A percentile compares a stretch with the other conserved stretches of the same genome.
Evolutionary conservation across 257 asterid genomes (phyloP).

Genomic region (Ilex asprella): DNA sequence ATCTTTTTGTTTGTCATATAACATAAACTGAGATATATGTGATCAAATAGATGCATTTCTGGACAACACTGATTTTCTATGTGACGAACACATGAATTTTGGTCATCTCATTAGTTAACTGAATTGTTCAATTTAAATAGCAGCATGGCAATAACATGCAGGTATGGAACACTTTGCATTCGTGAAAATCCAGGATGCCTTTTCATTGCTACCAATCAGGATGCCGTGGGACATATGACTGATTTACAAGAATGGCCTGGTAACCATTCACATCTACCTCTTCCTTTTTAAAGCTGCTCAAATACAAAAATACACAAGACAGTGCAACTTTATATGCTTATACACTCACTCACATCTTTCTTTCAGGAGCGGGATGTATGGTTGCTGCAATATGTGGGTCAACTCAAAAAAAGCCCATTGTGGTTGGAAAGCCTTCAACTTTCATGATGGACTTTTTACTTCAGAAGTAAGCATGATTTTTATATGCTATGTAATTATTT

Average conservation of each 20-base stretch:
- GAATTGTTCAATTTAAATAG: neutral
- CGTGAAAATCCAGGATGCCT: conserved; percentile 98
- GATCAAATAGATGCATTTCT: no score
- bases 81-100: no score
- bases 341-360: conserved; percentile 1
- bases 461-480: conserved; percentile 41
- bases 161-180: conserved; percentile 90
- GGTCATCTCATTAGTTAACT: neutral
- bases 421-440: conserved; percentile 93
- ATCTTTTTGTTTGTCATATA: no score
- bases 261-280: conserved; percentile 9
- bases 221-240: conserved; percentile 79
- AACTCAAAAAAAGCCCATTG: conserved; percentile 71
- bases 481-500: neutral
- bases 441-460: conserved; percentile 84
- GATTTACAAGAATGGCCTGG: conserved; percentile 94
- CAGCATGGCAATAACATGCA: conserved; percentile 15
- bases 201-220: conserved; percentile 85
- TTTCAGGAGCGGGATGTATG: conserved; percentile 95
- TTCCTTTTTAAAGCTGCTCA: neutral
- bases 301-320: no score
- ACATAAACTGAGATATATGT: no score
- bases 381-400: conserved; percentile 88
- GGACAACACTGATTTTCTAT: no score
- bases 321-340: no score